Evolutionary conservation across 78 protist genomes (phyloP), one percentile per base, ranked within the genome.

Genomic region (Chrysochromulina tobinii): DNA sequence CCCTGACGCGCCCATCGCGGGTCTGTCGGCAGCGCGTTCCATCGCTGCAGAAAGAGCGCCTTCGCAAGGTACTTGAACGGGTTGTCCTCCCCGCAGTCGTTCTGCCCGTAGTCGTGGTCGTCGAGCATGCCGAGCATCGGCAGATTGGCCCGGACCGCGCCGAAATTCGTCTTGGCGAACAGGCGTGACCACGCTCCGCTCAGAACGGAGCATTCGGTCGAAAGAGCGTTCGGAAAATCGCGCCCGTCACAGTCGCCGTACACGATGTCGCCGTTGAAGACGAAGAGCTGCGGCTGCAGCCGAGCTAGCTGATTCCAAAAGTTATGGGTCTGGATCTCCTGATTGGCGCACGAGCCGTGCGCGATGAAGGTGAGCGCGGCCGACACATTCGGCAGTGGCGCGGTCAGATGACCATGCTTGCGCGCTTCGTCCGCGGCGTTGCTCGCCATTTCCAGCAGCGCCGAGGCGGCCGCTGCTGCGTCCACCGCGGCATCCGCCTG

Each of bases 31-130:
- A 61, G 51, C 57, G 18, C 85, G 59, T 14, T 61, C 61, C 50
- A 77, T 3, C 3, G 25, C 0, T 53, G 23, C 25, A 77, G 59
- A 27, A 77, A 77, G 21, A 53, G 9, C 11, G 7, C 38, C 59
- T 77, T 77, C 14, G 85, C 85, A 18, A 20, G 0, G 38, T 2
- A 4, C 38, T 53, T 50, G 59, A 18, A 53, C 25, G 85, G 85
- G 85, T 77, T 77, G n/a, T 4, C 1, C 38, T 58, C 85, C 61
- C 27, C 38, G 59, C 85, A 77, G 85, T 77, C 85, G 61, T 77
- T 77, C 61, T 18, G n/a, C 50, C 85, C 85, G 27, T 50, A 77
- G 85, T 77, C 85, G 85, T 77, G 85, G 85, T 77, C 85, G 59
- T 77, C 85, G 27, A 25, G 85, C 50, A 77, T 53, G 85, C 85